Conservation (phyloP, 495 filamentous ascomycete genomes). For the Usnea hakonensis region DNA sequence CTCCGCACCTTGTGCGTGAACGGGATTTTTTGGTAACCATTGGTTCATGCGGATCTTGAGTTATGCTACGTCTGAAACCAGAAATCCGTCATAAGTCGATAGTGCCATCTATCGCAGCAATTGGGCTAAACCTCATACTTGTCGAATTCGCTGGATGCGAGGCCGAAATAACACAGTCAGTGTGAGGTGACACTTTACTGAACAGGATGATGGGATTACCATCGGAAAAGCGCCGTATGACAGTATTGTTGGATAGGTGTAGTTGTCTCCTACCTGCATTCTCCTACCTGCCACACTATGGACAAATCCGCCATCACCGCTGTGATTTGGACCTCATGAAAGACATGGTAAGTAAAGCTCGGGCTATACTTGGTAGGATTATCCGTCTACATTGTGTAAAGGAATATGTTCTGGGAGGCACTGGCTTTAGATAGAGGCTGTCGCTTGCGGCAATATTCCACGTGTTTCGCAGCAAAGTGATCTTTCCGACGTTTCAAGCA, state of each 20-base stretch:
- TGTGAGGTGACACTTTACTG: no score
- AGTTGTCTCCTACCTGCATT: not conserved
- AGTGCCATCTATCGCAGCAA: not conserved
- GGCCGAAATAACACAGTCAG: no score
- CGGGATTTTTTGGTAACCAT: no score
- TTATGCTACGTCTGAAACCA: not conserved
- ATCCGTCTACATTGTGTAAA: not conserved
- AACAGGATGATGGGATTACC: not conserved
- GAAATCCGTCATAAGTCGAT: not conserved
- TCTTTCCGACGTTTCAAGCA: not conserved
- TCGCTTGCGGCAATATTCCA: conserved; percentile 5
- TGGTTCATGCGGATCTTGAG: not conserved
- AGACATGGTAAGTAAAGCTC: not conserved
- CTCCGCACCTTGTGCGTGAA: not conserved
- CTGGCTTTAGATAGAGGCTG: not conserved
- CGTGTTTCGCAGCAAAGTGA: no score
- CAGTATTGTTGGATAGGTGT: not conserved
- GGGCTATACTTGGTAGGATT: not conserved
- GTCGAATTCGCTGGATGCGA: not conserved
- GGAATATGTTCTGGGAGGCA: not conserved
- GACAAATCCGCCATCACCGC: no score
- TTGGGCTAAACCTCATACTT: not conserved
- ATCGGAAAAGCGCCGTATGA: not conserved
- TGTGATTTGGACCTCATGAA: not conserved
- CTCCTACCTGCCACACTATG: no score